Evolutionary conservation across 225 moss, liverwort and hornwort genomes (phyloP), one percentile per base, ranked within the genome.

Genomic region (Pseudoscleropodium purum): DNA sequence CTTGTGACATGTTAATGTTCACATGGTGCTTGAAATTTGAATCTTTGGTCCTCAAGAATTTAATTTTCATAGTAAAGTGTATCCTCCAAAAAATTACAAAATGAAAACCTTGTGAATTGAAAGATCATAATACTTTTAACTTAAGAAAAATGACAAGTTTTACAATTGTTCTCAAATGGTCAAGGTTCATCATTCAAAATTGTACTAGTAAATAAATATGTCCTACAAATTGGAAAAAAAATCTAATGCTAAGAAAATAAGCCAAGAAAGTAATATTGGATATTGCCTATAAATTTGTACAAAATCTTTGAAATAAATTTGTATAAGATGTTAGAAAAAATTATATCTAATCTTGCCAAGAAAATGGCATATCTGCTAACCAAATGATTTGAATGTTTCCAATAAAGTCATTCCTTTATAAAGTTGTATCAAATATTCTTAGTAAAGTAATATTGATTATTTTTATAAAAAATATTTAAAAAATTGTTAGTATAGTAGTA

Each of bases 401-500:
- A 74, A 74, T 74, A 29, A 45, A 29, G 6, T 0, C 0, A 2
- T 70, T 39, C 14, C 8, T 18, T 21, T 37, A 18, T 33, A 34
- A 66, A 37, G 41, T 43, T 73, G 3, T 27, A 73, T 26, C 2
- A 27, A 43, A 27, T 73, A 27, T 3, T 73, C 27, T 5, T 43
- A 73, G 16, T 9, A 43, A 27, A 39, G 27, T 6, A 1, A 73
- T 72, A 72, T 41, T 70, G 25, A 25, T 25, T 37, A 21, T 11
- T 68, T 3, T 21, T 7, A 68, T 11, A 7, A 67, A 67, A 67
- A 3, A 67, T n/a, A 20, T n/a, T n/a, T n/a, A 2, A 70, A 70
- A 70, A 70, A 25, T 25, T 25, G 8, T 70, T 0, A 25, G 0
- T 15, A 0, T 68, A 69, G 13, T 0, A 0, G 0, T 25, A 8